Percentiles rank a stretch among this genome's conserved stretches.
Conservation (phyloP, 2,329 filamentous ascomycete genomes). For the Colletotrichum paranaense region DNA sequence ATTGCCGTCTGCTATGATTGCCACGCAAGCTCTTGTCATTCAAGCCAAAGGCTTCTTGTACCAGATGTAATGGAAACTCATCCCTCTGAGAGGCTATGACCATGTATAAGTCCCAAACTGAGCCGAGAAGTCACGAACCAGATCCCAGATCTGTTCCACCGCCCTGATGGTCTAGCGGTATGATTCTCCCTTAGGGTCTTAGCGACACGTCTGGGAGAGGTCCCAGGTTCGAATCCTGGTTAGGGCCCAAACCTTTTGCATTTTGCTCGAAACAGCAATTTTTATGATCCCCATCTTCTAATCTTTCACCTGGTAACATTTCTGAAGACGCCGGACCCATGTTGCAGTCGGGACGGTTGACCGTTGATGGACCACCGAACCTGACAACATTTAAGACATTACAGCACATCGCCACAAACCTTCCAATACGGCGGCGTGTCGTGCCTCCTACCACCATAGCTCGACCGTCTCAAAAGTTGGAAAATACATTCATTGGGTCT, state of each 20-base stretch:
- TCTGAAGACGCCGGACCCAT: no score
- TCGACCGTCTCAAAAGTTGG: background rate
- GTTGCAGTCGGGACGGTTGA: no score
- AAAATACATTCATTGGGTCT: background rate
- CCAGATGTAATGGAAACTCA: background rate
- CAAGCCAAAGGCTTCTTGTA: background rate
- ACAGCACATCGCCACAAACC: background rate
- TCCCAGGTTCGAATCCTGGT: constrained; percentile 33
- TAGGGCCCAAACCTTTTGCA: constrained; percentile 14
- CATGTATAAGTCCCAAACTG: accelerated
- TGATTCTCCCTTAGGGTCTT: constrained; percentile 30
- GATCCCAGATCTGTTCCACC: accelerated
- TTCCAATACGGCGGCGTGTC: background rate
- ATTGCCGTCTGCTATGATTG: background rate
- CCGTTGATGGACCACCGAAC: no score
- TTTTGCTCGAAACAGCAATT: no score
- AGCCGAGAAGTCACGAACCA: accelerated
- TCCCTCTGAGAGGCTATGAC: no score
- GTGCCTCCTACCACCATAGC: background rate
- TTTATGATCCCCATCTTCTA: no score
- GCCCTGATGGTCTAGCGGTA: constrained; percentile 34
- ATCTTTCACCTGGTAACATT: no score
- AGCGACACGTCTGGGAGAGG: background rate
- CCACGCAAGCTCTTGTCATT: background rate
- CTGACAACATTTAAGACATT: background rate